Conservation (phyloP, 345 rosid genomes). For the Citropsis articulata region DNA sequence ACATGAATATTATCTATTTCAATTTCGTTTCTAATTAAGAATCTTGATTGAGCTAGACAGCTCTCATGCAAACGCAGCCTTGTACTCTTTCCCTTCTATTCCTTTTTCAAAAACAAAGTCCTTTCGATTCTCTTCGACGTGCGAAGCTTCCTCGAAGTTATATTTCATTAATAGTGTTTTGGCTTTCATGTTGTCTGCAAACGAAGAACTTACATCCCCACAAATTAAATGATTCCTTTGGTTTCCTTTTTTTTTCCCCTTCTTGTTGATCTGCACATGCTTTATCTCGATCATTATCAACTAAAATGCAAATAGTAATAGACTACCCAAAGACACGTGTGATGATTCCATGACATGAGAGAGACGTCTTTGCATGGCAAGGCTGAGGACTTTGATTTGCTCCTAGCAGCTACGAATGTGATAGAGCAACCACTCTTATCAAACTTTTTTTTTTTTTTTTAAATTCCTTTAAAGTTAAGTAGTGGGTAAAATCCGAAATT, state of each 20-base stretch:
- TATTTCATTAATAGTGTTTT: background rate
- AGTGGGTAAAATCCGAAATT: too few species aligned
- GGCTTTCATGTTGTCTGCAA: constrained; percentile 1
- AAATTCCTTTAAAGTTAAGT: too few species aligned
- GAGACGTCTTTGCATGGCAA: background rate
- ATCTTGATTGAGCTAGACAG: too few species aligned
- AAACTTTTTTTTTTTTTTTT: background rate
- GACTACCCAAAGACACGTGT: background rate
- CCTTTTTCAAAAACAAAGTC: background rate
- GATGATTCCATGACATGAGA: background rate
- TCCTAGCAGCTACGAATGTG: background rate
- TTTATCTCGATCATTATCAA: background rate
- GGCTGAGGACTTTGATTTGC: background rate
- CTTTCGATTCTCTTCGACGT: background rate
- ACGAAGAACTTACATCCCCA: background rate
- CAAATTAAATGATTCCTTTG: background rate
- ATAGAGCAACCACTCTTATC: background rate
- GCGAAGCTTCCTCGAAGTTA: background rate
- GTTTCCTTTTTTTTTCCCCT: background rate
- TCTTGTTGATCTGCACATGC: too few species aligned
- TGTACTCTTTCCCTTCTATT: background rate
- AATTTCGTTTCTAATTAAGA: background rate
- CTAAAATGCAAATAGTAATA: background rate
- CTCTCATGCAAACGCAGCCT: too few species aligned
- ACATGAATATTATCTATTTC: too few species aligned